Conservation (phyloP, 768 basidiomycete species). For the Tephrocybe sp. region DNA sequence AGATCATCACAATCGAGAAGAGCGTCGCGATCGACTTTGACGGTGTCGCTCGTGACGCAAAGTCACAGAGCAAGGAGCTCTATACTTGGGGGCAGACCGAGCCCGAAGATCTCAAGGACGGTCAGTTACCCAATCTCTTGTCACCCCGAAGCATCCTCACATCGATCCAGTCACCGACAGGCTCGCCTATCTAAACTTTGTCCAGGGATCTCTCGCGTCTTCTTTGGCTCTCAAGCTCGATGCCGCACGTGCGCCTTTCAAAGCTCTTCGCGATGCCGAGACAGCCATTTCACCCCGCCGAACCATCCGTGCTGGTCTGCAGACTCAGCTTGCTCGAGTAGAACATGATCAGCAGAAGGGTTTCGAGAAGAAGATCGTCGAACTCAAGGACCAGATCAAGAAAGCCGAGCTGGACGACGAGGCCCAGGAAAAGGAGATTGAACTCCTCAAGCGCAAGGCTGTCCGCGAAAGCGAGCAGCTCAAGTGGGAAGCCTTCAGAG, state of each 20-base stretch:
- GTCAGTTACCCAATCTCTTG: slow-evolving; percentile 33
- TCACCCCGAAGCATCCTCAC: slow-evolving; percentile 12
- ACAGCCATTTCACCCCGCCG: slow-evolving; percentile 58
- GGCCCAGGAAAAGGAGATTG: slow-evolving; percentile 66
- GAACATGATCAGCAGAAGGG: slow-evolving; percentile 69
- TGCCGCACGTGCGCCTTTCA: slow-evolving; percentile 62
- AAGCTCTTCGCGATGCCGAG: slow-evolving; percentile 74
- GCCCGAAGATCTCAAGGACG: slow-evolving; percentile 73
- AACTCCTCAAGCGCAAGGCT: slow-evolving; percentile 74
- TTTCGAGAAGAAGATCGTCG: slow-evolving; percentile 64
- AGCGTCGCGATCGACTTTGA: slow-evolving; percentile 78
- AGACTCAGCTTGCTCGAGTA: slow-evolving; percentile 60
- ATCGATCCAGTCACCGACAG: slow-evolving; percentile 65
- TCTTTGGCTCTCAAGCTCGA: slow-evolving; percentile 65
- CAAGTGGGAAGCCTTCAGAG: slow-evolving; percentile 82
- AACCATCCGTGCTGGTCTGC: slow-evolving; percentile 55
- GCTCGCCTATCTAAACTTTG: slow-evolving; percentile 78
- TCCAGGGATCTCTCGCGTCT: slow-evolving; percentile 65
- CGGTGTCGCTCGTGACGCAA: slow-evolving; percentile 60
- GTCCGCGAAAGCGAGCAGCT: slow-evolving; percentile 69
- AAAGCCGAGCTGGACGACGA: slow-evolving; percentile 66
- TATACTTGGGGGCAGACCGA: slow-evolving; percentile 84
- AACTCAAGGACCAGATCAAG: slow-evolving; percentile 69
- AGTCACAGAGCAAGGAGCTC: slow-evolving; percentile 79
- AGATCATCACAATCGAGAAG: slow-evolving; percentile 77